Evolutionary conservation across 106 monocot species (phyloP).

Genomic region (Cymbidium sinense): DNA sequence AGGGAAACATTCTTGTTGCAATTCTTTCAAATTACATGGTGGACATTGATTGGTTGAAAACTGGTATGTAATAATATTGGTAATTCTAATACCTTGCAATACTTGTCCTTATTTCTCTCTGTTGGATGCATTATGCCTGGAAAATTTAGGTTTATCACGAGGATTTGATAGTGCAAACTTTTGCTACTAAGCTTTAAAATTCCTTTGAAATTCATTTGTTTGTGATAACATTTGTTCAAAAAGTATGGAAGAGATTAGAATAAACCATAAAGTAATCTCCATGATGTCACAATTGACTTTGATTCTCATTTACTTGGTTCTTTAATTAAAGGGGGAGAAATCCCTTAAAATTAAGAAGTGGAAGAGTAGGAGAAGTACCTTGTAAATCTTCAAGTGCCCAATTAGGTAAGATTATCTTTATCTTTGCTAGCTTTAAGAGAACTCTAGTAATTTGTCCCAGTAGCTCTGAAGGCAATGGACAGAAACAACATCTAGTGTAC

Average conservation of each 20-base stretch:
- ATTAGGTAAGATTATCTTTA: neutral
- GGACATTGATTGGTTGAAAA: constrained; percentile 90
- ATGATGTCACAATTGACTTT: neutral
- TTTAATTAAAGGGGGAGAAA: neutral
- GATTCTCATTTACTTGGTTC: neutral
- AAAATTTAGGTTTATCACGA: neutral
- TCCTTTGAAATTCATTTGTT: neutral
- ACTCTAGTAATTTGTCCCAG: neutral
- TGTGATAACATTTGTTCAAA: neutral
- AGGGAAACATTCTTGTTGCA: constrained; percentile 85
- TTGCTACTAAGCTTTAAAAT: neutral
- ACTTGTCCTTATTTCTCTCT: neutral
- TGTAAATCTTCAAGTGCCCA: neutral
- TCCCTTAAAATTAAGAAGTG: neutral
- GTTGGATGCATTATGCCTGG: neutral
- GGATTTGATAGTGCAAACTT: neutral
- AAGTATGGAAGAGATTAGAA: neutral
- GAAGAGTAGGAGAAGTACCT: neutral
- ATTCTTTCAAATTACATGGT: constrained; percentile 99
- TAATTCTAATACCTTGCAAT: constrained; percentile 5
- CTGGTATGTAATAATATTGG: constrained; percentile 37
- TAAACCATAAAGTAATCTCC: neutral
- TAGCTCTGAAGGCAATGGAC: neutral
- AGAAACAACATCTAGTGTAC: neutral
- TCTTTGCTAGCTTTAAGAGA: neutral